Evolutionary conservation across 106 monocot genomes (phyloP).

Genomic region (Vanilla planifolia): DNA sequence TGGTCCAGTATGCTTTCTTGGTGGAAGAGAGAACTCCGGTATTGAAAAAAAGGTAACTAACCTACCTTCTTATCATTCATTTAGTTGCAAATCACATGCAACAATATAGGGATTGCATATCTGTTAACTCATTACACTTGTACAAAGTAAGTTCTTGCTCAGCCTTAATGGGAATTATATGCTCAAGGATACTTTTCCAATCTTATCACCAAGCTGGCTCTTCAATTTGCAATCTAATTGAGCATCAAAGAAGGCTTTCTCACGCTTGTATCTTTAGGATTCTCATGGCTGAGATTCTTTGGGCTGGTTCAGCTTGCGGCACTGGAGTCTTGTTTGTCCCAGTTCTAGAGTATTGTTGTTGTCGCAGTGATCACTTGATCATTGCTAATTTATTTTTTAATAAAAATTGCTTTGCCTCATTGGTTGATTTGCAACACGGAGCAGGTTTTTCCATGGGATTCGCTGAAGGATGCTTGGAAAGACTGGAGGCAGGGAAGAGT

Average conservation of each 20-base stretch:
- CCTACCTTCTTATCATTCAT: not conserved
- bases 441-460: constrained; percentile 9
- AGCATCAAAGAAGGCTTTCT: not conserved
- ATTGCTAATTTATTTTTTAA: not conserved
- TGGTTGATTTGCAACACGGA: not conserved
- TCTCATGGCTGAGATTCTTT: not conserved
- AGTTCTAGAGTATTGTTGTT: not conserved
- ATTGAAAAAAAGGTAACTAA: constrained; percentile 1
- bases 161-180: not conserved
- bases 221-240: not conserved
- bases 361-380: not conserved
- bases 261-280: no score
- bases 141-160: not conserved
- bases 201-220: not conserved
- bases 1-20: constrained; percentile 5
- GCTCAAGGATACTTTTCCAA: not conserved
- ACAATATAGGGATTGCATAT: not conserved
- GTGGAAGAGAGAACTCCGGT: constrained; percentile 2
- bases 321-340: not conserved
- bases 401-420: not conserved
- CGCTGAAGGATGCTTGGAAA: constrained; percentile 4
- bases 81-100: no score
- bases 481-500: not conserved
- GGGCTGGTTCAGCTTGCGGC: not conserved
- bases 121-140: not conserved